Percentiles rank a stretch among this genome's conserved stretches.
phyloP scores from a whole-genome alignment of 805 yeast genomes.

The Candida multigemmis region DNA sequence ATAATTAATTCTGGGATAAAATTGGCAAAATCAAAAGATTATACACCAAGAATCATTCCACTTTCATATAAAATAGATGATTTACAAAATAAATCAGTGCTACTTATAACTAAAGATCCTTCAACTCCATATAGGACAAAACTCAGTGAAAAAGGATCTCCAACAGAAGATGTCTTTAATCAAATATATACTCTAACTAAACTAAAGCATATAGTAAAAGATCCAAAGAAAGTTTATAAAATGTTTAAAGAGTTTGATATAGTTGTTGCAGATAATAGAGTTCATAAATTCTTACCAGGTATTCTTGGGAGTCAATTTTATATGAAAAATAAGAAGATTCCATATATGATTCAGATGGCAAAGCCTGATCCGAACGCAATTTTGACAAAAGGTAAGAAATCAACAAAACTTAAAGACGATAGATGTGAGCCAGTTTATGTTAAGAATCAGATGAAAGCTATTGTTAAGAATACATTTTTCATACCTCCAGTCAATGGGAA shows the following conservation, averaged over 20 bases:
- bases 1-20: constrained; percentile 24
- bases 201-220: constrained; percentile 36
- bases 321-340: constrained; percentile 55
- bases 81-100: constrained; percentile 39
- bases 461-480: constrained; percentile 53
- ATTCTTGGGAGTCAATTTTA: constrained; percentile 55
- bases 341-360: constrained; percentile 59
- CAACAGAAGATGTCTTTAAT: constrained; percentile 53
- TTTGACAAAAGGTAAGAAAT: constrained; percentile 17
- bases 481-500: constrained; percentile 53
- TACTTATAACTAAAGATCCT: constrained; percentile 71
- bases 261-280: constrained; percentile 60
- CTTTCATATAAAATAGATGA: constrained; percentile 42
- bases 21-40: constrained; percentile 21
- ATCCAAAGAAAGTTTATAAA: constrained; percentile 36
- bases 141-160: constrained; percentile 38
- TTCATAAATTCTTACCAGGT: constrained; percentile 50
- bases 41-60: constrained; percentile 39
- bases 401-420: constrained; percentile 42
- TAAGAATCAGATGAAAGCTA: constrained; percentile 53
- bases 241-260: constrained; percentile 56
- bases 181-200: constrained; percentile 54
- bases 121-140: constrained; percentile 44
- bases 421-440: constrained; percentile 61
- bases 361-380: constrained; percentile 24